Conservation (phyloP, 768 basidiomycete species). For the Russula foetens region DNA sequence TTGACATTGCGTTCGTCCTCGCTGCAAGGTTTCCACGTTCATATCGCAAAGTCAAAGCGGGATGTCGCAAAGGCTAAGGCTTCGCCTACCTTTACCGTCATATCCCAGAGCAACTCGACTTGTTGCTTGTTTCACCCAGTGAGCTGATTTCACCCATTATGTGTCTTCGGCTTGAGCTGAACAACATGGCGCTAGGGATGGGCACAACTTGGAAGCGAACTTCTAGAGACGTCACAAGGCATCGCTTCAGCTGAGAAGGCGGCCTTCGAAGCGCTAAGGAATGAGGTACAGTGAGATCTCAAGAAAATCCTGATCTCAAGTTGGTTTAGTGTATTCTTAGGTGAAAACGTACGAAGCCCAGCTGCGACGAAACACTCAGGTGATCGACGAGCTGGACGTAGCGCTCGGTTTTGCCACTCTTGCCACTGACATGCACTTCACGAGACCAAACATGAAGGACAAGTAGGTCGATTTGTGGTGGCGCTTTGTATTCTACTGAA, state of each 20-base stretch:
- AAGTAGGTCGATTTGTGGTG: conserved; percentile 40
- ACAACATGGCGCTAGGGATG: conserved; percentile 44
- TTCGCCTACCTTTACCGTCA: conserved; percentile 43
- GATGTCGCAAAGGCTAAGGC: conserved; percentile 44
- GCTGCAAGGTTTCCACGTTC: conserved; percentile 67
- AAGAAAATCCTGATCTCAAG: neutral
- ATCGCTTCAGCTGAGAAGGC: conserved; percentile 57
- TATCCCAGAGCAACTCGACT: conserved; percentile 59
- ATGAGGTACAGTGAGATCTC: conserved; percentile 47
- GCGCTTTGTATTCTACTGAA: neutral
- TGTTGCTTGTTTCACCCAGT: conserved; percentile 64
- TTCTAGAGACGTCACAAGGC: conserved; percentile 46
- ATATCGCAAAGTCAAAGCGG: conserved; percentile 56
- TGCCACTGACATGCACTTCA: conserved; percentile 70
- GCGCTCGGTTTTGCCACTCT: conserved; percentile 72
- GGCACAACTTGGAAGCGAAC: conserved; percentile 63
- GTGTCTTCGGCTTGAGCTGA: neutral
- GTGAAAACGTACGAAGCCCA: conserved; percentile 47
- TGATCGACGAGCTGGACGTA: conserved; percentile 86
- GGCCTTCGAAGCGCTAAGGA: conserved; percentile 60
- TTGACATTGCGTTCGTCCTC: conserved; percentile 63
- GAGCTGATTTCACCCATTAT: conserved; percentile 6
- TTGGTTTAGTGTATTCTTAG: conserved; percentile 30
- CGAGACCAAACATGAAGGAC: conserved; percentile 58
- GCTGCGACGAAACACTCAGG: conserved; percentile 65